Conservation (phyloP, 208 protist genomes). For the Porcisia deanei region DNA sequence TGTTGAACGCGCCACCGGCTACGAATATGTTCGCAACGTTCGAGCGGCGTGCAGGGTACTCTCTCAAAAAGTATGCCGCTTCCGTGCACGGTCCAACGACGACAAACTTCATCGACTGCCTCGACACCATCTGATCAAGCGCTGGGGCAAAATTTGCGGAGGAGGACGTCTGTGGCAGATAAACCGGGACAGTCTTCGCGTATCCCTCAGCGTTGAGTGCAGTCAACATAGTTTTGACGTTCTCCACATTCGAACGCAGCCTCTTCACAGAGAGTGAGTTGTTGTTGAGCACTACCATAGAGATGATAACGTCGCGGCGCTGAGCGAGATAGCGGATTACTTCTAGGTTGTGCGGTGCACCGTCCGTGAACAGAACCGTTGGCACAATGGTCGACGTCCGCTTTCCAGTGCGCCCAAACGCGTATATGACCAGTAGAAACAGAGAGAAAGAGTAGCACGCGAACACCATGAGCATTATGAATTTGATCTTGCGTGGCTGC, state of each 20-base stretch:
- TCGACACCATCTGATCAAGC: conserved; percentile 32
- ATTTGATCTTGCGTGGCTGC: conserved; percentile 75
- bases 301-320: conserved; percentile 56
- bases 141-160: conserved; percentile 27
- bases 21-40: conserved; percentile 41
- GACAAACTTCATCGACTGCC: conserved; percentile 42
- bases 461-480: conserved; percentile 49
- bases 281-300: conserved; percentile 65
- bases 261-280: conserved; percentile 32
- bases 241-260: conserved; percentile 21
- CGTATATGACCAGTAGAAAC: conserved; percentile 74
- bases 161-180: conserved; percentile 45
- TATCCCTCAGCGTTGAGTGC: conserved; percentile 49
- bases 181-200: conserved; percentile 41
- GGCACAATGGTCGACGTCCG: conserved; percentile 27
- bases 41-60: conserved; percentile 18
- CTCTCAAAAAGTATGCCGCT: conserved; percentile 56
- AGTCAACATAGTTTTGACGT: conserved; percentile 33
- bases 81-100: conserved; percentile 68
- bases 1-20: conserved; percentile 57
- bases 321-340: conserved; percentile 67
- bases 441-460: conserved; percentile 65
- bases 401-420: conserved; percentile 59
- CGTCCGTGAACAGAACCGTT: conserved; percentile 71
- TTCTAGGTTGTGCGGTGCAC: conserved; percentile 53